Base-by-base conservation (phyloP, 208 protist species). In the Leptomonas seymouri region DNA sequence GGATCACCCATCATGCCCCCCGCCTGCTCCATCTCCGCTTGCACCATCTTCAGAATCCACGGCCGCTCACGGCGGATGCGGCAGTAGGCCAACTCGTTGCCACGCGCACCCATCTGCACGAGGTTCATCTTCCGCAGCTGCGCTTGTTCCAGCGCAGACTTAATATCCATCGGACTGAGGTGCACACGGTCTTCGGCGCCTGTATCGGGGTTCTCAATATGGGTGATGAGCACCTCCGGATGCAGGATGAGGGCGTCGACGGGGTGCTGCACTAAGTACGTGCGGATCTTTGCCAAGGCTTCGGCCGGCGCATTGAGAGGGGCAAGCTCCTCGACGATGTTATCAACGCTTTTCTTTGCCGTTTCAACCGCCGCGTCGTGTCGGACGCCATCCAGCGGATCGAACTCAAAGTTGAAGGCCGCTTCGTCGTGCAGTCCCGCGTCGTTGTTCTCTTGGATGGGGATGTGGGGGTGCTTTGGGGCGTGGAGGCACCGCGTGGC, bases 71-170 rank as follows among this genome's bases (percentile, higher is more conserved):
- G 62, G 18, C 90, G 86, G 34, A 97, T 82, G 31, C 90, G 85
- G 57, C 89, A 95, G 78, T 89, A 97, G 25, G 92, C 89, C 0
- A 85, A 66, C 50, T 91, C 92, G 28, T 86, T 82, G 42, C 70
- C 71, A 21, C 81, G 78, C 20, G 65, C 25, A 11, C 85, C 90
- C 90, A 97, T 95, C 73, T 90, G 86, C 41, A 97, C 92, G 12
- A 97, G 78, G 71, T 95, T 85, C 77, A 94, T 80, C 12, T 67
- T 64, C 20, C 80, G 76, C 30, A 83, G 55, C 62, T 83, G 42
- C 11, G 92, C 89, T 62, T 90, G 80, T 74, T 85, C 72, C 58
- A 94, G 73, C 1, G 92, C 92, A 36, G 95, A 88, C 42, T 78
- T 76, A 12, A 90, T 72, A 27, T 79, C 58, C 60, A 81, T 87